Percentiles rank a stretch among this genome's conserved stretches.
phyloP scores from a whole-genome alignment of 148 eudicot genomes.

The Rhododendron williamsianum region DNA sequence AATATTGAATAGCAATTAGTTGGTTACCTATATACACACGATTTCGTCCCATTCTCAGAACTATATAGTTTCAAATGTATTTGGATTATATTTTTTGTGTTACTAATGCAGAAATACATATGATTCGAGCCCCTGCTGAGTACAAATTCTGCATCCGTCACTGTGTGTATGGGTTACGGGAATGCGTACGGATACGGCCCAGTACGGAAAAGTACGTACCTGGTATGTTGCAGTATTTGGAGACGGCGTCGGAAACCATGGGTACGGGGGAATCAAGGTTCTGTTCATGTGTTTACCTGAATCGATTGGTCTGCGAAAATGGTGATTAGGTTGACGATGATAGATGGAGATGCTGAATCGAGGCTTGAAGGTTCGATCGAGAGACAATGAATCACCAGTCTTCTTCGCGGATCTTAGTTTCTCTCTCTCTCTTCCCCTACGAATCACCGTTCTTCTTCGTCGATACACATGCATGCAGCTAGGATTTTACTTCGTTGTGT shows the following conservation, averaged over 20 bases:
- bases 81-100: too few species aligned
- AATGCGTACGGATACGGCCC: background rate
- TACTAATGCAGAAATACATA: too few species aligned
- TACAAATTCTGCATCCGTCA: too few species aligned
- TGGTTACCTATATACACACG: too few species aligned
- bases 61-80: too few species aligned
- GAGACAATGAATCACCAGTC: background rate
- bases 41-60: too few species aligned
- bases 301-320: background rate
- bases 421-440: background rate
- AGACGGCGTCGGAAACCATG: background rate
- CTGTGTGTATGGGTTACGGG: background rate
- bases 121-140: too few species aligned
- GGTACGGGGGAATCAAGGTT: background rate
- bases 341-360: background rate
- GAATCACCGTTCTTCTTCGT: background rate
- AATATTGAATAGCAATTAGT: too few species aligned
- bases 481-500: background rate
- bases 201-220: background rate
- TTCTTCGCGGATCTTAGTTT: background rate
- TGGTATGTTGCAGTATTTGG: background rate
- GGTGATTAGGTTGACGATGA: background rate
- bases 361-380: background rate
- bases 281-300: background rate
- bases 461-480: background rate